Conservation (phyloP, 139 green algal genomes). For the Chlamydomonas sphaeroides region DNA sequence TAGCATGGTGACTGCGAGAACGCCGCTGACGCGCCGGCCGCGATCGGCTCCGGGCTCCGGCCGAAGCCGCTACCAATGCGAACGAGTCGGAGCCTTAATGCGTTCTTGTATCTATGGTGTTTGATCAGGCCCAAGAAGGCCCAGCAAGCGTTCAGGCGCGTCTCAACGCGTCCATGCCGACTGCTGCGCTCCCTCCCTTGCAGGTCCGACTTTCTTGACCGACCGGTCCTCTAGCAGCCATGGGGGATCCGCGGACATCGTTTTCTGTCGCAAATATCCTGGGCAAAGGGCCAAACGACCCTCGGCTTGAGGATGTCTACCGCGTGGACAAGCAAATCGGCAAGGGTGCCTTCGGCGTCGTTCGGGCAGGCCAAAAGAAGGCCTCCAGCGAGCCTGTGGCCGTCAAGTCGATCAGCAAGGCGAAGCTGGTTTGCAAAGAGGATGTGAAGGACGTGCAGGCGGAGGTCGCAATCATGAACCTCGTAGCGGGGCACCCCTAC, state of each 20-base stretch:
- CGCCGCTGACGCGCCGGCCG: too few species aligned
- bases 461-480: conserved; percentile 84
- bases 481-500: conserved; percentile 75
- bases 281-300: conserved; percentile 41
- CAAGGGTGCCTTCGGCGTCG: conserved; percentile 72
- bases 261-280: conserved; percentile 41
- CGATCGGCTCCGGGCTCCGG: too few species aligned
- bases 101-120: too few species aligned
- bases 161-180: too few species aligned
- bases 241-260: not conserved
- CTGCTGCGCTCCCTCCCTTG: too few species aligned
- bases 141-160: too few species aligned
- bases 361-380: conserved; percentile 51
- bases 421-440: conserved; percentile 82
- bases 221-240: too few species aligned
- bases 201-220: too few species aligned
- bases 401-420: conserved; percentile 89
- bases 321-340: conserved; percentile 64
- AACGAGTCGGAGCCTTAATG: too few species aligned
- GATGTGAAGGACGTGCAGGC: conserved; percentile 89
- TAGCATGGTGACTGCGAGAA: too few species aligned
- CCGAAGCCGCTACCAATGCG: too few species aligned
- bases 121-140: too few species aligned
- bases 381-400: conserved; percentile 61
- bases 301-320: conserved; percentile 55